Evolutionary conservation across 2,329 filamentous ascomycete species (phyloP).

Genomic region (Pseudogymnoascus pannorum): DNA sequence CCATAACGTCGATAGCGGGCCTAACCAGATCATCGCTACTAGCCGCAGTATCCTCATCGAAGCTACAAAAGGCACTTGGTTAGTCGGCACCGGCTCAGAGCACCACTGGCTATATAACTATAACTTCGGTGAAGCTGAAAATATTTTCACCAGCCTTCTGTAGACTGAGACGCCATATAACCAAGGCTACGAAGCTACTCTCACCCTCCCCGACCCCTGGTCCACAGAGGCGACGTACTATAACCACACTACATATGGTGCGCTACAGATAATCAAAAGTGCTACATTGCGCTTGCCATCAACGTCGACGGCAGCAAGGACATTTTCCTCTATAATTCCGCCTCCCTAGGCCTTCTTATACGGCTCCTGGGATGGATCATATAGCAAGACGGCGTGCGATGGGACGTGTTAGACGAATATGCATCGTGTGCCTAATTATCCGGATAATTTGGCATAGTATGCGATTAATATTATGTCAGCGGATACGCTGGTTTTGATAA

Average conservation of each 20-base stretch:
- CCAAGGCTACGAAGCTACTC: constrained; percentile 38
- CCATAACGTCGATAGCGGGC: constrained; percentile 42
- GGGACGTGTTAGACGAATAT: constrained; percentile 10
- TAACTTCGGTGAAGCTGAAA: constrained; percentile 44
- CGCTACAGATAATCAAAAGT: constrained; percentile 21
- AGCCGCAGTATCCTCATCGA: constrained; percentile 42
- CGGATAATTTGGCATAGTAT: constrained; percentile 2
- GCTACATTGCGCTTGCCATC: constrained; percentile 24
- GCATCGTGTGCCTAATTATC: not conserved
- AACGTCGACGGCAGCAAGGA: constrained; percentile 21
- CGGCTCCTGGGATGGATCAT: constrained; percentile 8
- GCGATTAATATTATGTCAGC: constrained; percentile 13
- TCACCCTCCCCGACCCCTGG: constrained; percentile 36
- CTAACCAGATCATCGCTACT: constrained; percentile 35
- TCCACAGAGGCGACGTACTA: constrained; percentile 20
- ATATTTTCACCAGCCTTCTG: constrained; percentile 56
- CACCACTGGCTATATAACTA: constrained; percentile 47
- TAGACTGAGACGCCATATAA: constrained; percentile 68
- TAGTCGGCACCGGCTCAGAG: constrained; percentile 44
- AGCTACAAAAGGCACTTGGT: constrained; percentile 43
- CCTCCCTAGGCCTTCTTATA: constrained; percentile 33
- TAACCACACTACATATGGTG: constrained; percentile 28
- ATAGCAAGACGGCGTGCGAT: not conserved
- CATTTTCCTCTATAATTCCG: constrained; percentile 29
- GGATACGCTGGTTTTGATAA: constrained; percentile 4